Evolutionary conservation across 1,284 basidiomycete genomes (phyloP).

Genomic region (Ceraceosorus guamensis): DNA sequence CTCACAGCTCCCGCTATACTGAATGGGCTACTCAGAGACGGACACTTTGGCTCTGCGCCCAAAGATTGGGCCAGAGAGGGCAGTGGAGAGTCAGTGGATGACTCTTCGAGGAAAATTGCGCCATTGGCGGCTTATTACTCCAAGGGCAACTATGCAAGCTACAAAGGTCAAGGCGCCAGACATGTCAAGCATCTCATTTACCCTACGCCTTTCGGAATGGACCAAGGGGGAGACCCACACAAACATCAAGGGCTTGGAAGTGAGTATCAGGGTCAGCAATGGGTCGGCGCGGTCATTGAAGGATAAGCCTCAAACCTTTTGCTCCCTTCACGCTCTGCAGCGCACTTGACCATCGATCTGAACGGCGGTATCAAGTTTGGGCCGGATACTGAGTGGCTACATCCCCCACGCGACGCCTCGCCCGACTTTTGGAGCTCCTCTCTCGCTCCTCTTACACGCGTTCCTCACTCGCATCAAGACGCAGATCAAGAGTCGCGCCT

Average conservation of each 20-base stretch:
- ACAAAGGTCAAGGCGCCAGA: conserved; percentile 28
- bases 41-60: conserved; percentile 1
- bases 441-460: conserved; percentile 14
- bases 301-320: neutral
- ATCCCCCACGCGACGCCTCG: conserved; percentile 17
- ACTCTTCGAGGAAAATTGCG: no score
- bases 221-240: conserved; percentile 18
- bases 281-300: neutral
- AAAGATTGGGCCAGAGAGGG: neutral
- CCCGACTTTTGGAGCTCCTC: conserved; percentile 31
- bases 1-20: conserved; percentile 55
- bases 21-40: conserved; percentile 26
- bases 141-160: conserved; percentile 44
- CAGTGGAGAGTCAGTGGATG: conserved; percentile 2
- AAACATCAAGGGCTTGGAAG: conserved; percentile 42
- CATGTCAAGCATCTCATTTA: conserved; percentile 40
- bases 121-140: conserved; percentile 32
- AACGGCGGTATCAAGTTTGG: conserved; percentile 83
- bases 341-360: conserved; percentile 60
- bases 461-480: neutral
- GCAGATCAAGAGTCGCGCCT: conserved; percentile 25
- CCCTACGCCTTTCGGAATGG: conserved; percentile 32
- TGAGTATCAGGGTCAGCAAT: conserved; percentile 9
- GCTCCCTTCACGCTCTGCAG: neutral
- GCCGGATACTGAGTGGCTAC: conserved; percentile 84